phyloP scores from a whole-genome alignment of 805 yeast genomes.

The Metschnikowia lachancei region DNA sequence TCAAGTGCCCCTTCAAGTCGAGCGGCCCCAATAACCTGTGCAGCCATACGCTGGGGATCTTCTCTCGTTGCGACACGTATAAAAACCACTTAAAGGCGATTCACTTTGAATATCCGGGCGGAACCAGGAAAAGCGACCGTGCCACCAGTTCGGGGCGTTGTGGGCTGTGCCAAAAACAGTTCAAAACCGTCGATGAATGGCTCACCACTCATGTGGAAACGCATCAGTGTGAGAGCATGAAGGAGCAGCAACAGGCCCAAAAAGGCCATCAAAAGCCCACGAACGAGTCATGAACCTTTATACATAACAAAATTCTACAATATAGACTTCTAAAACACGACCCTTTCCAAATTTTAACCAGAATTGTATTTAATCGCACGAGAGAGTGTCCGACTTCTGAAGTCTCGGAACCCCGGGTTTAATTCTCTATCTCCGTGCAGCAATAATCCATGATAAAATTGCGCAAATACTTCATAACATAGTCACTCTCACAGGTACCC shows the following conservation, averaged over 20 bases:
- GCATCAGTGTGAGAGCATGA: conserved; percentile 30
- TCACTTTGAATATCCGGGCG: conserved; percentile 85
- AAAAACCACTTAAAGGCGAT: conserved; percentile 88
- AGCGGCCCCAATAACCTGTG: conserved; percentile 33
- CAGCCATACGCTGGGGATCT: conserved; percentile 83
- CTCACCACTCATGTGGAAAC: conserved; percentile 66
- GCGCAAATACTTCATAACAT: no score
- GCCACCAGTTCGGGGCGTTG: conserved; percentile 68
- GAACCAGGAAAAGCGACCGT: conserved; percentile 79
- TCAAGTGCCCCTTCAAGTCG: conserved; percentile 72
- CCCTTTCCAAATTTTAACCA: no score
- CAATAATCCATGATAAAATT: no score
- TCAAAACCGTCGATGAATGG: conserved; percentile 78
- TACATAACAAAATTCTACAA: no score
- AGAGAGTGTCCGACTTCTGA: no score
- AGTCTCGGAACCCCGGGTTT: no score
- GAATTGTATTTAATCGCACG: no score
- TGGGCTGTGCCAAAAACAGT: conserved; percentile 67
- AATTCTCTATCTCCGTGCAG: no score
- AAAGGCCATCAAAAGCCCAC: no score
- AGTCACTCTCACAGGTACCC: no score
- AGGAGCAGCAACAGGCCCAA: background rate
- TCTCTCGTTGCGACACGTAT: conserved; percentile 86
- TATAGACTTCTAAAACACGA: no score
- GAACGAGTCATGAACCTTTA: no score